Evolutionary conservation across 176 grass and related monocot genomes (phyloP).

Genomic region (Aegilops longissima): DNA sequence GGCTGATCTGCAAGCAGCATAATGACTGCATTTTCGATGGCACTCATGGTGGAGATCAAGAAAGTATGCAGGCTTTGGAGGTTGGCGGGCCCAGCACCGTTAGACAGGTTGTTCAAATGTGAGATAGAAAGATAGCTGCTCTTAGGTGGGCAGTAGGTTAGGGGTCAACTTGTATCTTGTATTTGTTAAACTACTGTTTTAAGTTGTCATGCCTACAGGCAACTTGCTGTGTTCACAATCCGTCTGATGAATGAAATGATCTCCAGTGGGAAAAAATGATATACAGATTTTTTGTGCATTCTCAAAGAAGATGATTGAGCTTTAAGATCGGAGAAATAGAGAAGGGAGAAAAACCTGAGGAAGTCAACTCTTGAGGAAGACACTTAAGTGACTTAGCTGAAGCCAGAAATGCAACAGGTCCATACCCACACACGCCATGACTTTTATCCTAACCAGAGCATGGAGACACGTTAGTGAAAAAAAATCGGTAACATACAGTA

Average conservation of each 20-base stretch:
- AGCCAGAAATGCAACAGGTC: conserved; percentile 75
- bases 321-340: background rate
- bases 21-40: background rate
- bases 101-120: background rate
- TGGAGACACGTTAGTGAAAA: conserved; percentile 6
- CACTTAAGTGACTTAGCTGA: conserved; percentile 67
- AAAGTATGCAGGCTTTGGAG: background rate
- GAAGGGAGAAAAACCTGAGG: conserved; percentile 62
- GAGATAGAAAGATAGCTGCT: background rate
- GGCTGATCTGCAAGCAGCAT: background rate
- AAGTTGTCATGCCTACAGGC: background rate
- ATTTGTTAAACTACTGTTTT: background rate
- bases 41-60: background rate
- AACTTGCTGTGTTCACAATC: background rate
- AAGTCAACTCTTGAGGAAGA: conserved; percentile 70
- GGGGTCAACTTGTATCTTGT: background rate
- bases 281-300: background rate
- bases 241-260: background rate
- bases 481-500: background rate
- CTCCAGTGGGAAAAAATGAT: background rate
- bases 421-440: conserved; percentile 65
- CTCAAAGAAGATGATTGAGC: conserved; percentile 1
- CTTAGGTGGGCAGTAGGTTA: background rate
- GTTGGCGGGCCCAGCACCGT: background rate
- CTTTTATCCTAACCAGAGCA: conserved; percentile 63